Conservation (phyloP, 2,329 filamentous ascomycete species). For the Ascosphaera pollenicola region DNA sequence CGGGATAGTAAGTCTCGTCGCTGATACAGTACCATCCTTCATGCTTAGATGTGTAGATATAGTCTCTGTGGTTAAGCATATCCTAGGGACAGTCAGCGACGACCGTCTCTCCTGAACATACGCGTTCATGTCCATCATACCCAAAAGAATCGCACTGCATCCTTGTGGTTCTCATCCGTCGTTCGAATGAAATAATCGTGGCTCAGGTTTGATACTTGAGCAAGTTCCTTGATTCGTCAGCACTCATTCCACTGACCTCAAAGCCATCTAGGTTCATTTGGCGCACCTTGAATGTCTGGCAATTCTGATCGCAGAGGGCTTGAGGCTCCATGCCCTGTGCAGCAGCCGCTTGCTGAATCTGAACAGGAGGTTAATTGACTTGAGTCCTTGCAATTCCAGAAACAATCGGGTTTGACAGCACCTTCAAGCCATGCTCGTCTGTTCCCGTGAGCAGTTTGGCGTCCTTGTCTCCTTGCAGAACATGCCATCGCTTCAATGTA, state of each 20-base stretch:
- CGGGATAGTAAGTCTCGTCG: constrained; percentile 90
- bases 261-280: neutral
- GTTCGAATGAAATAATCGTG: constrained; percentile 85
- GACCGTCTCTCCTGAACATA: neutral
- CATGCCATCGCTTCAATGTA: constrained; percentile 78
- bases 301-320: constrained; percentile 71
- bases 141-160: constrained; percentile 83
- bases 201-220: constrained; percentile 43
- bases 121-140: constrained; percentile 14
- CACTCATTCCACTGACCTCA: neutral
- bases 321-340: constrained; percentile 50
- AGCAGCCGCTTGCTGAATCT: constrained; percentile 65
- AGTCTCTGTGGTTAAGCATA: constrained; percentile 49
- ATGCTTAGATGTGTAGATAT: constrained; percentile 69
- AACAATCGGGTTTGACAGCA: constrained; percentile 7
- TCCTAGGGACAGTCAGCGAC: constrained; percentile 18
- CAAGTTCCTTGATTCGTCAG: constrained; percentile 32
- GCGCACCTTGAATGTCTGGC: constrained; percentile 47
- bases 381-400: neutral
- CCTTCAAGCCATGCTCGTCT: constrained; percentile 93
- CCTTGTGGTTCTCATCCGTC: constrained; percentile 59
- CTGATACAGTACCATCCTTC: constrained; percentile 93
- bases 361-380: constrained; percentile 6
- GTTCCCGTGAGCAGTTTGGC: constrained; percentile 75
- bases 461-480: constrained; percentile 41